Evolutionary conservation across 2,329 filamentous ascomycete genomes (phyloP).

Genomic region (Fusarium robinianum): DNA sequence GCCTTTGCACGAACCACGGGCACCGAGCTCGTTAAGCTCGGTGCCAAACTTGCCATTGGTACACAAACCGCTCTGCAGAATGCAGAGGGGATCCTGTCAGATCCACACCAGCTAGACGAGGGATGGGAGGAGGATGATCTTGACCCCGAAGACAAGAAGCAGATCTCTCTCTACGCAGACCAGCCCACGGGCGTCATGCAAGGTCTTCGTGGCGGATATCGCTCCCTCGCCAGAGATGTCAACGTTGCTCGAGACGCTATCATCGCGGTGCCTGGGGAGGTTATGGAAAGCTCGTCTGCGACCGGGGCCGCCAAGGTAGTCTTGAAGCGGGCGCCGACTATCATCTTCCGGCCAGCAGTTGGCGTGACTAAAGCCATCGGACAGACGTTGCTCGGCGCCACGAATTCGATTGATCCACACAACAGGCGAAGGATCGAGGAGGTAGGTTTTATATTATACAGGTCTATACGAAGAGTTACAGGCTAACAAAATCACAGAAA

Average conservation of each 20-base stretch:
- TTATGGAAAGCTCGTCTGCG: conserved; percentile 83
- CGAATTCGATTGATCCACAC: conserved; percentile 84
- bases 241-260: conserved; percentile 86
- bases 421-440: conserved; percentile 84
- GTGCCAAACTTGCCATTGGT: conserved; percentile 91
- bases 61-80: conserved; percentile 92
- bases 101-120: conserved; percentile 43
- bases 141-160: conserved; percentile 72
- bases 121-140: conserved; percentile 63
- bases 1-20: conserved; percentile 93
- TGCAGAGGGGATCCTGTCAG: conserved; percentile 76
- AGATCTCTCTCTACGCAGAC: conserved; percentile 90
- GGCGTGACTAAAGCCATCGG: conserved; percentile 88
- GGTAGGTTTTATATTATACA: conserved; percentile 62
- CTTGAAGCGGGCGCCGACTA: conserved; percentile 82
- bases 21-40: conserved; percentile 90
- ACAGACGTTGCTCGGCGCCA: conserved; percentile 87
- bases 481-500: conserved; percentile 46
- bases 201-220: conserved; percentile 80
- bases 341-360: conserved; percentile 87
- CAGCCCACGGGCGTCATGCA: conserved; percentile 89
- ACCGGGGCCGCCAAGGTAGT: conserved; percentile 80
- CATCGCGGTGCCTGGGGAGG: conserved; percentile 89
- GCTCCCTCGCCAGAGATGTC: conserved; percentile 84
- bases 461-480: neutral